Evolutionary conservation across 768 basidiomycete genomes (phyloP).

Genomic region (Tubosaeta sp.): DNA sequence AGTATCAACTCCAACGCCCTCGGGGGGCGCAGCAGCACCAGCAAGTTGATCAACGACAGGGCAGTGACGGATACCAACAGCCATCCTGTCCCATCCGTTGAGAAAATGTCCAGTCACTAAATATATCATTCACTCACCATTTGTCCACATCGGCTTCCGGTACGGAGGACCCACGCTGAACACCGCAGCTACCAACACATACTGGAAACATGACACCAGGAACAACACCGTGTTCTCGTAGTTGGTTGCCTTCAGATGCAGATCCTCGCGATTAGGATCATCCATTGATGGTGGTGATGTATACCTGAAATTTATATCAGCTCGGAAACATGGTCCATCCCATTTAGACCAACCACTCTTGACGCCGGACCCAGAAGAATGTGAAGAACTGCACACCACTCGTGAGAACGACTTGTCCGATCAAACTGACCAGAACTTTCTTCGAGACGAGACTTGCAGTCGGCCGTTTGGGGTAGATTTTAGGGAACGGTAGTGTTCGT

Average conservation of each 20-base stretch:
- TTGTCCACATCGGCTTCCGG: slow-evolving; percentile 91
- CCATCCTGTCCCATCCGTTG: slow-evolving; percentile 47
- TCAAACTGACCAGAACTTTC: slow-evolving; percentile 88
- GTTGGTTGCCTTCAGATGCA: slow-evolving; percentile 79
- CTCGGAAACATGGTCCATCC: neutral
- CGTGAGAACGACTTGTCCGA: slow-evolving; percentile 89
- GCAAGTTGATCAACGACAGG: slow-evolving; percentile 68
- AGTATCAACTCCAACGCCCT: slow-evolving; percentile 54
- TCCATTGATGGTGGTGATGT: slow-evolving; percentile 59
- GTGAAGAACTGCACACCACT: slow-evolving; percentile 79
- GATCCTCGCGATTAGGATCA: slow-evolving; percentile 47
- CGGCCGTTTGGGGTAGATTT: slow-evolving; percentile 84
- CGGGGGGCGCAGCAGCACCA: slow-evolving; percentile 74
- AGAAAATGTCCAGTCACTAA: neutral
- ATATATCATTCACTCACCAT: slow-evolving; percentile 50
- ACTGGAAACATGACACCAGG: slow-evolving; percentile 96
- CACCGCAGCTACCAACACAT: slow-evolving; percentile 93
- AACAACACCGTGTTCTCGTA: slow-evolving; percentile 93
- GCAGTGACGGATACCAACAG: slow-evolving; percentile 73
- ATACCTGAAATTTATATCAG: slow-evolving; percentile 53
- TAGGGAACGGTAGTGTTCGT: slow-evolving; percentile 83
- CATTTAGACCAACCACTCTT: slow-evolving; percentile 61
- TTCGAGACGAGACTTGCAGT: slow-evolving; percentile 95
- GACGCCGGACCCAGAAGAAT: slow-evolving; percentile 83
- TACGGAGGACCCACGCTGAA: slow-evolving; percentile 99